Base-by-base conservation (phyloP, 2,329 filamentous ascomycete species). In the Exophiala oligosperma region DNA sequence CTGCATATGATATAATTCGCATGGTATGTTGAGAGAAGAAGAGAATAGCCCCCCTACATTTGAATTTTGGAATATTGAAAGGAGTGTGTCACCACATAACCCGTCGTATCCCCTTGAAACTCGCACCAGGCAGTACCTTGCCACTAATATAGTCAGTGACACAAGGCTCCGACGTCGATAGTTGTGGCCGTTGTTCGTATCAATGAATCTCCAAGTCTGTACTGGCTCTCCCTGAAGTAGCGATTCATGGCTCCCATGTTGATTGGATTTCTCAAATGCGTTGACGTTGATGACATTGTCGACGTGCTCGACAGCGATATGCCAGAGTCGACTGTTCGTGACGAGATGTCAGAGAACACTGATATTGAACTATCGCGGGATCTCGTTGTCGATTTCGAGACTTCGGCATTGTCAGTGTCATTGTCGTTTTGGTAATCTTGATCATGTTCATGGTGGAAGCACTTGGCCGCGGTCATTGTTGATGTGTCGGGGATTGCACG, bases 191-290 rank as follows among this genome's bases (percentile, higher is more conserved):
- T 32, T 46, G 23, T 21, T 49, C 44, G 21, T 17, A 37, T 57
- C 41, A 62, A 37, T 14, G 57, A 49, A 24, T 62, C 60, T 23
- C 57, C 57, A 14, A 60, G 57, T 37, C 53, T 57, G 40, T 60
- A 62, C 24, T 59, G 46, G 23, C 52, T 50, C 46, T 56, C 49
- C 28, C 60, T 49, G 46, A 62, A 60, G 28, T 57, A 60, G 14
- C 51, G 53, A 37, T 52, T 51, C 60, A 62, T 60, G 17, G 32
- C 46, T 11, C 60, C 57, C 49, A 62, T 60, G 24, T 46, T 37
- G 23, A 62, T 37, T 6, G 57, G 60, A 26, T 61, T 57, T 17
- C 47, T 57, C 1, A 24, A 24, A 21, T 37, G 37, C 49, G 26
- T 11, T 17, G 60, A 48, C 4, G 32, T 9, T 11, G 32, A 35